Conservation (phyloP, 169 alveolate genomes). For the Cryptosporidium xiaoi region DNA sequence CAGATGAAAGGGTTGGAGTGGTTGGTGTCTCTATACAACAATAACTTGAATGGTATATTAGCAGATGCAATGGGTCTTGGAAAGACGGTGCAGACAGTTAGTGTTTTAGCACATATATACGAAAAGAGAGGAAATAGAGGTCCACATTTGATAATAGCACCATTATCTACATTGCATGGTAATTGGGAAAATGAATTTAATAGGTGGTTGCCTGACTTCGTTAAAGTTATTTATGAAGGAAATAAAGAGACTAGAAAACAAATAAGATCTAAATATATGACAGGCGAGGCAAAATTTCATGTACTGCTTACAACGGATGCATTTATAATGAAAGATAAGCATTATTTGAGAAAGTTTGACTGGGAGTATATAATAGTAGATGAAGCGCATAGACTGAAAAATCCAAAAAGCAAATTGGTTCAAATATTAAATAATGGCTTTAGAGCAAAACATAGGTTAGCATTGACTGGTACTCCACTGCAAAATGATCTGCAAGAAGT, state of each 20-base stretch:
- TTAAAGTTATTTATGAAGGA: conserved; percentile 88
- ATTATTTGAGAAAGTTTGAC: conserved; percentile 84
- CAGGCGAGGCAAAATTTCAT: conserved; percentile 78
- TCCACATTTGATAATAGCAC: conserved; percentile 95
- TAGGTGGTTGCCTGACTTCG: conserved; percentile 94
- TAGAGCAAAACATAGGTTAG: conserved; percentile 84
- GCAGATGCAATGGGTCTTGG: conserved; percentile 97
- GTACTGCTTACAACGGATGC: conserved; percentile 81
- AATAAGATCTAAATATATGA: conserved; percentile 76
- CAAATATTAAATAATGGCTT: conserved; percentile 80
- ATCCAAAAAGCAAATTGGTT: conserved; percentile 90
- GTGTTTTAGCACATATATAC: conserved; percentile 89
- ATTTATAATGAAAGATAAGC: conserved; percentile 79
- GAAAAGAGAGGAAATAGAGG: conserved; percentile 91
- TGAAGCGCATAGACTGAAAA: conserved; percentile 96
- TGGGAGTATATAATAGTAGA: conserved; percentile 95
- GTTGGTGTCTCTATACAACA: conserved; percentile 94
- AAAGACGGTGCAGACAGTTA: conserved; percentile 93
- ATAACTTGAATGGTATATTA: conserved; percentile 94
- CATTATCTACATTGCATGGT: conserved; percentile 93
- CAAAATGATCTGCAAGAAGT: conserved; percentile 90
- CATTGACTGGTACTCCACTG: conserved; percentile 93
- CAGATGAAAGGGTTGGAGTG: conserved; percentile 93
- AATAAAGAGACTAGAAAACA: conserved; percentile 66
- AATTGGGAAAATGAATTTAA: conserved; percentile 94